Conservation (phyloP, 495 filamentous ascomycete genomes). For the Acidomyces sp. region DNA sequence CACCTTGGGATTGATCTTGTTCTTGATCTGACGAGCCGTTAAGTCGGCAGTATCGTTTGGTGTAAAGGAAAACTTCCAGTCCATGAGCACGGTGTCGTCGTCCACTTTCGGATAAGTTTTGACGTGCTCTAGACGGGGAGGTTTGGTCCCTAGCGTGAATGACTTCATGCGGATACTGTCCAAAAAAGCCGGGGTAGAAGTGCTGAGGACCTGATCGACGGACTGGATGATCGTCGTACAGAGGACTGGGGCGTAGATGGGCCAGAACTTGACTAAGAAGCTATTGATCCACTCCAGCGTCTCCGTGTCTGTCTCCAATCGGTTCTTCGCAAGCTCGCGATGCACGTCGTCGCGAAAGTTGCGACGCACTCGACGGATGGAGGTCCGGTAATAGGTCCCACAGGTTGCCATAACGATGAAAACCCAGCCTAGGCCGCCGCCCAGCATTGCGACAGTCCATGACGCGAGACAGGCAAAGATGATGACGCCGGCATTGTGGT, state of each 20-base stretch:
- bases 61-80: slow-evolving; percentile 99
- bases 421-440: slow-evolving; percentile 85
- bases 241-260: slow-evolving; percentile 89
- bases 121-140: slow-evolving; percentile 89
- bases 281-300: slow-evolving; percentile 98
- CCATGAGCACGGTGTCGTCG: slow-evolving; percentile 92
- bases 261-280: slow-evolving; percentile 97
- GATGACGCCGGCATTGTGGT: slow-evolving; percentile 87
- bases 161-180: slow-evolving; percentile 84
- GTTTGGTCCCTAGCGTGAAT: slow-evolving; percentile 87
- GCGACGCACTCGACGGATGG: slow-evolving; percentile 77
- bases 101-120: slow-evolving; percentile 95
- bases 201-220: slow-evolving; percentile 90
- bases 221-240: slow-evolving; percentile 82
- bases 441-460: slow-evolving; percentile 78
- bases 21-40: slow-evolving; percentile 76
- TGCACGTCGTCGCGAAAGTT: slow-evolving; percentile 93
- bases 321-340: slow-evolving; percentile 82
- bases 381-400: slow-evolving; percentile 93
- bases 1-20: slow-evolving; percentile 94
- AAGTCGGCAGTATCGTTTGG: slow-evolving; percentile 87
- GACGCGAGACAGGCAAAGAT: slow-evolving; percentile 82
- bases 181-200: slow-evolving; percentile 77
- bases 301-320: slow-evolving; percentile 82
- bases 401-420: slow-evolving; percentile 84